A percentile compares a stretch with the other conserved stretches of the same genome.
These are phyloP conservation scores for Cryptosporidium sp. DNA, from an alignment of 169 alveolate species.

Conservation along the genomic window DNA sequence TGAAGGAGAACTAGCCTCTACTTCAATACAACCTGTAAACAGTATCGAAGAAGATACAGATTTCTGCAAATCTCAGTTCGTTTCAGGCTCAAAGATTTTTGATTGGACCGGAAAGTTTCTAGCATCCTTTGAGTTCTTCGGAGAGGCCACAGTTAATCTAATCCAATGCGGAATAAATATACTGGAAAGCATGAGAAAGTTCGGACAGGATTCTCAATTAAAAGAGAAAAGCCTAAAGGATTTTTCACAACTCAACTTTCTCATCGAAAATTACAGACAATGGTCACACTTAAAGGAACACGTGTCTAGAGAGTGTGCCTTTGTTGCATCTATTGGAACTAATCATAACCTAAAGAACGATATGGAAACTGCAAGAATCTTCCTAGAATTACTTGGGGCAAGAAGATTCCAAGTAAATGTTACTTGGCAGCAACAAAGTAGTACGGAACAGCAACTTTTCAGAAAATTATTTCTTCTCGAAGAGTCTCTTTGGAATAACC, in stretches of 20 bases:
- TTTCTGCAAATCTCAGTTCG: not conserved
- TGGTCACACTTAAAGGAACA: conserved; percentile 73
- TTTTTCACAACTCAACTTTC: not conserved
- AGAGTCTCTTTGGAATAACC: conserved; percentile 61
- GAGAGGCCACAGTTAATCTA: conserved; percentile 52
- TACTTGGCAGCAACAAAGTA: conserved; percentile 36
- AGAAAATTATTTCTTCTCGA: conserved; percentile 42
- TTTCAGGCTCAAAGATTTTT: conserved; percentile 1
- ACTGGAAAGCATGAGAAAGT: conserved; percentile 1
- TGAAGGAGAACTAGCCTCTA: not conserved
- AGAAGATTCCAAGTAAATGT: conserved; percentile 64
- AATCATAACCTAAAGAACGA: conserved; percentile 45
- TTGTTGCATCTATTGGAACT: conserved; percentile 61
- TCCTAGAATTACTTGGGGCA: conserved; percentile 55
- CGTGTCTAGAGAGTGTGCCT: conserved; percentile 71
- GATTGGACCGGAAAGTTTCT: conserved; percentile 67
- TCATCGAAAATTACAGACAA: conserved; percentile 57
- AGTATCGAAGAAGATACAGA: not conserved
- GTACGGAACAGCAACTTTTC: conserved; percentile 35
- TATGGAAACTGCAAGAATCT: conserved; percentile 50
- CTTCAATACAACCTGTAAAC: not conserved
- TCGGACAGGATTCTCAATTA: not conserved
- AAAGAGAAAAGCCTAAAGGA: not conserved
- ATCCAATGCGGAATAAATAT: conserved; percentile 43
- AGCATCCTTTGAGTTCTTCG: conserved; percentile 70